A percentile compares a stretch with the other conserved stretches of the same genome.
Evolutionary conservation across 768 basidiomycete species (phyloP).

Genomic region (Candolleomyces aberdarensis): DNA sequence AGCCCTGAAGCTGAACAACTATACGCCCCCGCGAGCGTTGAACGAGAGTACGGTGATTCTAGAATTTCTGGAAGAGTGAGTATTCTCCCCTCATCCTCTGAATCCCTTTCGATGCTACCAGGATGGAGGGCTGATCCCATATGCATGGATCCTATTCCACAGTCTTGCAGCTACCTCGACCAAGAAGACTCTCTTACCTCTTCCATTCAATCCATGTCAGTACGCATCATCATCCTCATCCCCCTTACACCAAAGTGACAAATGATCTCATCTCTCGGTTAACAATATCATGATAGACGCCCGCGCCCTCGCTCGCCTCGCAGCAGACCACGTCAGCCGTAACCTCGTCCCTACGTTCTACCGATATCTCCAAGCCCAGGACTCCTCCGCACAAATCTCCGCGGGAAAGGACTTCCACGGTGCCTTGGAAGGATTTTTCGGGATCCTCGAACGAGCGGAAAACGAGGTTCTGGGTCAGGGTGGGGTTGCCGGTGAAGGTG

Average conservation of each 20-base stretch:
- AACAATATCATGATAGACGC: conserved; percentile 43
- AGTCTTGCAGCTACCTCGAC: conserved; percentile 44
- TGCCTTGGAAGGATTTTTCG: conserved; percentile 49
- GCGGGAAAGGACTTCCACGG: conserved; percentile 51
- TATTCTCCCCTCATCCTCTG: neutral
- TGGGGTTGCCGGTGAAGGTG: conserved; percentile 38
- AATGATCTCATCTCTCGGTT: neutral
- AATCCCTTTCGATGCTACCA: too few species aligned
- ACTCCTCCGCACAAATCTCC: conserved; percentile 46
- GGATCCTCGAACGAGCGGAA: conserved; percentile 56
- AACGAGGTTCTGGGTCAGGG: conserved; percentile 36
- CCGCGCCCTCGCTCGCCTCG: conserved; percentile 62
- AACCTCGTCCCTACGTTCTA: conserved; percentile 69
- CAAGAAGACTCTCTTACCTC: conserved; percentile 54
- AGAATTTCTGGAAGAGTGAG: conserved; percentile 76
- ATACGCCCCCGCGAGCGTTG: conserved; percentile 54
- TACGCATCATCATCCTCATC: neutral
- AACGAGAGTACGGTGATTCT: conserved; percentile 82
- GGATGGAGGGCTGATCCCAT: neutral
- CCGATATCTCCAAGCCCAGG: conserved; percentile 71
- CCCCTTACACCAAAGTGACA: neutral
- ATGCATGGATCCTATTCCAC: neutral
- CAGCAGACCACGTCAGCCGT: conserved; percentile 66
- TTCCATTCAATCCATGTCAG: conserved; percentile 57
- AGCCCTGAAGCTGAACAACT: conserved; percentile 53